Conservation (phyloP, 139 green algal genomes). For the Tetradesmus lagerheimii region DNA sequence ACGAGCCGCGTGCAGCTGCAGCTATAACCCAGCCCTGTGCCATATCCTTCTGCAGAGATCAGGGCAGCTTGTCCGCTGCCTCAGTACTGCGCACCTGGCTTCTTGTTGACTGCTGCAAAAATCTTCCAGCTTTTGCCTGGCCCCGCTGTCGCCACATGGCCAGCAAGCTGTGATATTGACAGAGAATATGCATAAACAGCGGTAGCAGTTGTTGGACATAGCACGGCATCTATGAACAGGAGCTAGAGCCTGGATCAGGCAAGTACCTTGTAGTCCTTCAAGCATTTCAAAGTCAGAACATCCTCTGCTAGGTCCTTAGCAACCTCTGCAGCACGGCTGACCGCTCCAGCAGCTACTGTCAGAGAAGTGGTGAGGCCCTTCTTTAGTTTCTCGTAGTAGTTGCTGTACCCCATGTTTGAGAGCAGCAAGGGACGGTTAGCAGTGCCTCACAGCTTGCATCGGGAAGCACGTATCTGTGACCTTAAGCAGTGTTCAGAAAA, state of each 20-base stretch:
- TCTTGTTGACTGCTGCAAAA: conserved; percentile 47
- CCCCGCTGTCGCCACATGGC: conserved; percentile 52
- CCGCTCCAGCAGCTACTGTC: conserved; percentile 40
- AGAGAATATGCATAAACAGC: background rate
- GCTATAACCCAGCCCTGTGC: too few relatives aligned
- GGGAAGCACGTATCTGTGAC: background rate
- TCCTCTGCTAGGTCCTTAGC: conserved; percentile 50
- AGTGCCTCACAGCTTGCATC: background rate
- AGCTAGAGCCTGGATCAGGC: background rate
- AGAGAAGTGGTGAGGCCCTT: conserved; percentile 29
- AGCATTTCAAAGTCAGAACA: conserved; percentile 43
- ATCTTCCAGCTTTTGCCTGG: conserved; percentile 56
- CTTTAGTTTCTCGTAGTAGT: conserved; percentile 40
- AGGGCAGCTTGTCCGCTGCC: too few relatives aligned
- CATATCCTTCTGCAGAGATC: too few relatives aligned
- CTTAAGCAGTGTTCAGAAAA: background rate
- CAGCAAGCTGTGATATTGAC: background rate
- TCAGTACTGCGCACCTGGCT: background rate
- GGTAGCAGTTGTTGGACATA: too few relatives aligned
- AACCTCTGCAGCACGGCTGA: conserved; percentile 32
- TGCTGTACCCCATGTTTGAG: background rate
- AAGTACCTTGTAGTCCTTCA: conserved; percentile 53
- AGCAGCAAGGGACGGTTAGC: background rate
- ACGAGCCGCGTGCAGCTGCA: background rate
- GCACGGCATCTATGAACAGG: background rate